A percentile compares a stretch with the other conserved stretches of the same genome.
phyloP scores from a whole-genome alignment of 2,329 filamentous ascomycete species.

The Xylariaceae sp. region DNA sequence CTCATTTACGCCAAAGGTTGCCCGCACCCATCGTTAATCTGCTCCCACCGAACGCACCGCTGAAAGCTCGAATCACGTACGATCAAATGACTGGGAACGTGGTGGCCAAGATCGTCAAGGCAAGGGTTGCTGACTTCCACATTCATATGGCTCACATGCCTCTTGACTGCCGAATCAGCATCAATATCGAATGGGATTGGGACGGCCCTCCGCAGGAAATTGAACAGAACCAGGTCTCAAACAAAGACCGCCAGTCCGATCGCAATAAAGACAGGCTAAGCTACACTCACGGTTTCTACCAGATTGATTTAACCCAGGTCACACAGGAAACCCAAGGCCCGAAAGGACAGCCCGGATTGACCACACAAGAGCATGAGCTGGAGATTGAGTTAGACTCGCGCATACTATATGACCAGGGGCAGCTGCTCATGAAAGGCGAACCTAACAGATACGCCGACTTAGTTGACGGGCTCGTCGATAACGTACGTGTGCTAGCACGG shows the following conservation, averaged over 20 bases:
- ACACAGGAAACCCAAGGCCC: constrained; percentile 40
- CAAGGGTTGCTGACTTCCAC: constrained; percentile 80
- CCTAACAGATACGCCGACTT: constrained; percentile 60
- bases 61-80: constrained; percentile 68
- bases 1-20: constrained; percentile 52
- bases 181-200: constrained; percentile 91
- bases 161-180: constrained; percentile 88
- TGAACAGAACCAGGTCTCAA: constrained; percentile 35
- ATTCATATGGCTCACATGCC: constrained; percentile 70
- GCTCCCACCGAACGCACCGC: constrained; percentile 49
- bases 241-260: constrained; percentile 45
- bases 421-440: constrained; percentile 45
- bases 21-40: constrained; percentile 59
- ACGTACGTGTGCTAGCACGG: constrained; percentile 55
- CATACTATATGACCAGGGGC: constrained; percentile 61
- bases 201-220: constrained; percentile 60
- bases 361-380: constrained; percentile 69
- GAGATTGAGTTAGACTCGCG: constrained; percentile 68
- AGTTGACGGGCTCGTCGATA: constrained; percentile 70
- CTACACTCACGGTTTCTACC: constrained; percentile 81
- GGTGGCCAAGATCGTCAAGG: constrained; percentile 83
- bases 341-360: constrained; percentile 35
- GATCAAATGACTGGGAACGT: constrained; percentile 67
- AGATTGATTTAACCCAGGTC: constrained; percentile 91
- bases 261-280: constrained; percentile 86